Evolutionary conservation across 768 basidiomycete species (phyloP).

Genomic region (Hygrophoropsis aurantiaca): DNA sequence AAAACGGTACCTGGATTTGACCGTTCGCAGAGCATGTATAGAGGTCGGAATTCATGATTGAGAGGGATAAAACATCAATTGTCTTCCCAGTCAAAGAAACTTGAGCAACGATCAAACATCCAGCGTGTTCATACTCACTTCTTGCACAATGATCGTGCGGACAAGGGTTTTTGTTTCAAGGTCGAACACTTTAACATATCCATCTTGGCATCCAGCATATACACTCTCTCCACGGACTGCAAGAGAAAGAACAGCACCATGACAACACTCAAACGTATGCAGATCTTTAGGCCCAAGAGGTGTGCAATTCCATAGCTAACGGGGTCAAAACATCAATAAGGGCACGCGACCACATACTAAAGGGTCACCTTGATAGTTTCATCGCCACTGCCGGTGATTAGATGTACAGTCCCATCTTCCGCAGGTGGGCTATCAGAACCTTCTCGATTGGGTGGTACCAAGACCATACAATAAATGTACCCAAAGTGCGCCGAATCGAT

Average conservation of each 20-base stretch:
- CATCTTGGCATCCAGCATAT: conserved; percentile 93
- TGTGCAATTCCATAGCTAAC: conserved; percentile 68
- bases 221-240: conserved; percentile 74
- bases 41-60: conserved; percentile 63
- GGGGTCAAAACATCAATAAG: conserved; percentile 1
- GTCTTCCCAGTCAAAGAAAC: conserved; percentile 39
- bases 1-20: conserved; percentile 73
- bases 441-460: conserved; percentile 41
- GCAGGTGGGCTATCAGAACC: conserved; percentile 32
- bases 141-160: conserved; percentile 82
- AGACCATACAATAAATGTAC: conserved; percentile 84
- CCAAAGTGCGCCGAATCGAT: conserved; percentile 92
- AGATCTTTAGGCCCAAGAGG: conserved; percentile 43
- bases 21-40: conserved; percentile 69
- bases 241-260: conserved; percentile 84
- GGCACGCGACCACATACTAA: neutral
- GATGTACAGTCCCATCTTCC: conserved; percentile 36
- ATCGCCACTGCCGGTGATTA: conserved; percentile 89
- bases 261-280: conserved; percentile 69
- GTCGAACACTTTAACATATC: conserved; percentile 88
- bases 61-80: conserved; percentile 80
- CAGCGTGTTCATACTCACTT: conserved; percentile 42
- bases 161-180: conserved; percentile 87
- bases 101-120: neutral
- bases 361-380: conserved; percentile 76